These are phyloP conservation scores for Spathaspora passalidarum DNA, from an alignment of 805 yeast genomes.

Conservation along the genomic window DNA sequence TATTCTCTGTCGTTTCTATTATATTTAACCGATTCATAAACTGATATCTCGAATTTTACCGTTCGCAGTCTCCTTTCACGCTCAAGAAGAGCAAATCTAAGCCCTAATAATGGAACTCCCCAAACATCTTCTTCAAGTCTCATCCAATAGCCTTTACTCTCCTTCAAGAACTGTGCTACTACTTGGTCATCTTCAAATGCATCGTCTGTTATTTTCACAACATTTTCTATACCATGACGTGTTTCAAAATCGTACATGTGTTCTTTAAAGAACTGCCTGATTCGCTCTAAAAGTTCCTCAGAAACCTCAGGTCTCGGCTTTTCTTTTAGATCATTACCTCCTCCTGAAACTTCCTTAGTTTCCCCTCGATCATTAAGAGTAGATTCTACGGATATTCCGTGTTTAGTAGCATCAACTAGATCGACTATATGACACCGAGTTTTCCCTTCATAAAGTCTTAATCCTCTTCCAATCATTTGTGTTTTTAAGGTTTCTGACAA, in stretches of 20 bases:
- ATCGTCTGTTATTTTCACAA: neutral
- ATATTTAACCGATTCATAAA: neutral
- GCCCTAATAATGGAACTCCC: conserved; percentile 19
- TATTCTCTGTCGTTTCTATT: neutral
- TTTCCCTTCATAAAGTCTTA: conserved; percentile 63
- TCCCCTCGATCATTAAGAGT: conserved; percentile 38
- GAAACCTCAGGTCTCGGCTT: neutral
- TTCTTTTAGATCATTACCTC: conserved; percentile 3
- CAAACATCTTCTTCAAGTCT: conserved; percentile 32
- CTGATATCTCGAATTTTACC: neutral
- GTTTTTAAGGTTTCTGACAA: conserved; percentile 64
- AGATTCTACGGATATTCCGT: conserved; percentile 56
- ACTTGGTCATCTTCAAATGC: conserved; percentile 7
- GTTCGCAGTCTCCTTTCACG: conserved; percentile 2
- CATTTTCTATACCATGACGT: neutral
- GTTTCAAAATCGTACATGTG: neutral
- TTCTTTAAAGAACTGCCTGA: neutral
- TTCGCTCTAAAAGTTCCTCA: neutral
- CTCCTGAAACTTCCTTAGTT: conserved; percentile 9
- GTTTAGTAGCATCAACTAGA: conserved; percentile 59
- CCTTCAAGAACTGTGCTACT: neutral
- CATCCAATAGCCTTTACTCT: conserved; percentile 15
- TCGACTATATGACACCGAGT: conserved; percentile 71
- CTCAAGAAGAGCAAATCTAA: conserved; percentile 9
- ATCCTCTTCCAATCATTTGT: conserved; percentile 92